A percentile compares a stretch with the other conserved stretches of the same genome.
phyloP scores from a whole-genome alignment of 768 basidiomycete genomes.

The Lactifluus rugatus region DNA sequence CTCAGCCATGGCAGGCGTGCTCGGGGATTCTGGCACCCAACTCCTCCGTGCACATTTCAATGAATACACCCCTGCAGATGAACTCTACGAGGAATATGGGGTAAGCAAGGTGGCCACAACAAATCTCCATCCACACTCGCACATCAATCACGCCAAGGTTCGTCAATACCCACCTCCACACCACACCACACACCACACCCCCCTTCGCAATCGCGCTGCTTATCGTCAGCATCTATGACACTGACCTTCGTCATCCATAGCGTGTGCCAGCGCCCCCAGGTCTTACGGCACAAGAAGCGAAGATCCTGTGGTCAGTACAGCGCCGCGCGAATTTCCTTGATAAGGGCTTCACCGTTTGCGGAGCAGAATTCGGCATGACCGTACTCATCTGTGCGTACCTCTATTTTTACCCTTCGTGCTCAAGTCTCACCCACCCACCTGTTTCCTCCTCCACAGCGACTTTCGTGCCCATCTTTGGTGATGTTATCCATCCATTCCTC shows the following conservation, averaged over 20 bases:
- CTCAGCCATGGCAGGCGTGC: constrained; percentile 17
- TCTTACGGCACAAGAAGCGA: constrained; percentile 63
- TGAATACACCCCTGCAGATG: constrained; percentile 62
- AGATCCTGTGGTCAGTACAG: constrained; percentile 65
- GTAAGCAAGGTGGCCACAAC: not conserved
- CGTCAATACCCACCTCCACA: too few relatives aligned
- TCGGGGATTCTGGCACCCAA: constrained; percentile 41
- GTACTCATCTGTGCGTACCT: constrained; percentile 49
- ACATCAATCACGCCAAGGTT: constrained; percentile 50
- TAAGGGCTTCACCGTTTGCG: constrained; percentile 72
- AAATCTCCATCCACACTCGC: constrained; percentile 40
- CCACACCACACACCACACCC: too few relatives aligned
- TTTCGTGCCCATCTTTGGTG: constrained; percentile 54
- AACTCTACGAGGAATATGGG: constrained; percentile 55
- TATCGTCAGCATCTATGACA: not conserved
- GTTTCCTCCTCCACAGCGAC: constrained; percentile 27
- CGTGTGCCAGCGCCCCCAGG: constrained; percentile 59
- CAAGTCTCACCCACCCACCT: not conserved
- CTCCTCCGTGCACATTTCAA: constrained; percentile 58
- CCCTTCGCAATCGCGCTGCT: not conserved
- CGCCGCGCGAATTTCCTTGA: constrained; percentile 78
- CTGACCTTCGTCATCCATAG: constrained; percentile 27
- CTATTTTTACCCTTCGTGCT: not conserved
- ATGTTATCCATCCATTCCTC: constrained; percentile 49
- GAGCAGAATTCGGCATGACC: constrained; percentile 80